Conservation (phyloP, 2,329 filamentous ascomycete species). For the Daldinia eschscholtzii region DNA sequence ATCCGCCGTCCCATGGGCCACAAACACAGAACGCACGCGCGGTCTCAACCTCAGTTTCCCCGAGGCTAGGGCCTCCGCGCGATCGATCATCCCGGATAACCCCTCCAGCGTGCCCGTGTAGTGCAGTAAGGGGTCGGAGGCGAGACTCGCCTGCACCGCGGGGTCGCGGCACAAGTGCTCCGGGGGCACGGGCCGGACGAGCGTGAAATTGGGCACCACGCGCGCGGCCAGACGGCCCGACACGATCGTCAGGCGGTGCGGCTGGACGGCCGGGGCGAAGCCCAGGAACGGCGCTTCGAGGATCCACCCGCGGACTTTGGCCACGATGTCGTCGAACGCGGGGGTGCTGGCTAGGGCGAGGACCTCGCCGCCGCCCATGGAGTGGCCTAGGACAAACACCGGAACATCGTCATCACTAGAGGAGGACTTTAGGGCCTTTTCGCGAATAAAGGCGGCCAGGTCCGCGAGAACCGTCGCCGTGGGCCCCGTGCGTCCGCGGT, state of each 20-base stretch:
- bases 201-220: conserved; percentile 75
- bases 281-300: conserved; percentile 84
- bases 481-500: conserved; percentile 79
- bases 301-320: conserved; percentile 77
- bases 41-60: conserved; percentile 67
- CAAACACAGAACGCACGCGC: conserved; percentile 73
- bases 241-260: conserved; percentile 72
- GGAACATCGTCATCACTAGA: conserved; percentile 60
- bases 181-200: conserved; percentile 74
- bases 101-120: conserved; percentile 89
- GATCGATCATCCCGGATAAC: conserved; percentile 80
- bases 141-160: conserved; percentile 70
- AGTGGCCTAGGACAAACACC: conserved; percentile 89
- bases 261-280: conserved; percentile 74
- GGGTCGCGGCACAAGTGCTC: conserved; percentile 76
- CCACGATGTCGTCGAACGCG: conserved; percentile 66
- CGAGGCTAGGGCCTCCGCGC: conserved; percentile 70
- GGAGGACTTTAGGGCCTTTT: conserved; percentile 59
- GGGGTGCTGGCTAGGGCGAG: conserved; percentile 70
- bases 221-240: conserved; percentile 76
- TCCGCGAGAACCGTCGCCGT: conserved; percentile 81
- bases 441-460: conserved; percentile 79
- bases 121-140: conserved; percentile 79
- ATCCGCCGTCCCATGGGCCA: conserved; percentile 84
- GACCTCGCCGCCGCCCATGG: conserved; percentile 87